Percentiles rank a stretch among this genome's conserved stretches.
phyloP scores from a whole-genome alignment of 2,329 filamentous ascomycete species.

The Colletotrichum sp. region DNA sequence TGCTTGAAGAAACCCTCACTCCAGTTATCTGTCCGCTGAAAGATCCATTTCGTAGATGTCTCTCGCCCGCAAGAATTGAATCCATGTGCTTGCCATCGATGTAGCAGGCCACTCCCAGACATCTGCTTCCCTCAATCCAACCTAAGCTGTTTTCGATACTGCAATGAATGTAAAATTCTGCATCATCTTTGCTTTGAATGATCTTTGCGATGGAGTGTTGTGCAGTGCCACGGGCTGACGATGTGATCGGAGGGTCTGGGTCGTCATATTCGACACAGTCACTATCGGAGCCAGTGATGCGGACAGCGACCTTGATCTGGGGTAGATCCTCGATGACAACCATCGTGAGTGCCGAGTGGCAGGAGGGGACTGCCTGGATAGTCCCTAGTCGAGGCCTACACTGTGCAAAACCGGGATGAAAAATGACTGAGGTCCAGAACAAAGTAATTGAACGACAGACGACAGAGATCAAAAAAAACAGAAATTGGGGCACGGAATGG shows the following conservation, averaged over 20 bases:
- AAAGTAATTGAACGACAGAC: too few species aligned
- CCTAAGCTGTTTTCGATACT: neutral
- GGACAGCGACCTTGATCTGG: neutral
- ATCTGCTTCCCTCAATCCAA: neutral
- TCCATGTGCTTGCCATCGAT: neutral
- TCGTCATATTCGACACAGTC: slow-evolving; percentile 1
- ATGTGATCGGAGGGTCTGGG: neutral
- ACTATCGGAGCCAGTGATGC: neutral
- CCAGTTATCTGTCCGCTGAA: fast-evolving
- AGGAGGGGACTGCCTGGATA: neutral
- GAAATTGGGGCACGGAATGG: too few species aligned
- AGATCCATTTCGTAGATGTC: fast-evolving
- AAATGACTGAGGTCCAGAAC: neutral
- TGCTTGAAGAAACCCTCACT: fast-evolving
- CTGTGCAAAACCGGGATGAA: neutral
- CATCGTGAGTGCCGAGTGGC: neutral
- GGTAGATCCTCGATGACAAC: neutral
- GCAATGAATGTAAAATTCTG: neutral
- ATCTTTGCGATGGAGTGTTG: neutral
- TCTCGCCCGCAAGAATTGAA: too few species aligned
- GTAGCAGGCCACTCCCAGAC: fast-evolving
- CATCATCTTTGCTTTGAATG: neutral
- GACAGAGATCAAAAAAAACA: too few species aligned
- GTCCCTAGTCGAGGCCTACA: neutral
- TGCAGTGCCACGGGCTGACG: neutral